Base-by-base conservation (phyloP, 495 filamentous ascomycete genomes). In the Hamigera avellanea region DNA sequence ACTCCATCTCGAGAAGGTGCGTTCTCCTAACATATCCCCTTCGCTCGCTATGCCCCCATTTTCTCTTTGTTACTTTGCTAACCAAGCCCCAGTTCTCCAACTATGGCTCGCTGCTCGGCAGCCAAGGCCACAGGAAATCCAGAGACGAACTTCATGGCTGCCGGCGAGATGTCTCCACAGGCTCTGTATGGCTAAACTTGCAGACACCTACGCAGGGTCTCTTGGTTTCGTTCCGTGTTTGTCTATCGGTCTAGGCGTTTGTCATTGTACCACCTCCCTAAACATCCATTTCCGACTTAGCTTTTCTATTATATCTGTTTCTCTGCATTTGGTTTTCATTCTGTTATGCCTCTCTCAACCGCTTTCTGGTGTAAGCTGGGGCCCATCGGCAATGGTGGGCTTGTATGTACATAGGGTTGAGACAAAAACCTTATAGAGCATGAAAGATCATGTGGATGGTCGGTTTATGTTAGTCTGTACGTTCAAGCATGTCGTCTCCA, bases 21-120 rank as follows among this genome's bases (percentile, higher is more conserved):
- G 12, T 29, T 33, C 33, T 49, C 31, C n/a, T n/a, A n/a, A n/a
- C n/a, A n/a, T n/a, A n/a, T 34, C 39, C 29, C 19, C 7, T 8
- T 23, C n/a, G 13, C 16, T 21, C 14, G n/a, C n/a, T n/a, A n/a
- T n/a, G n/a, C n/a, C n/a, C n/a, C n/a, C n/a, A 42, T 32, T 27
- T 29, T 23, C 17, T 32, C 31, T 36, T 36, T 29, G 12, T 13
- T 43, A 30, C 33, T 26, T 51, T 52, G 42, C 59, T 73, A 46
- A 61, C 27, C 31, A 14, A 25, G 21, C 39, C 18, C 8, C 46
- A 93, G 86, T 62, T 93, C 86, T 33, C 86, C 89, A 23, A 98
- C 91, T 21, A 98, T 98, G 91, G 88, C 91, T 18, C 76, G 91
- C 48, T 94, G 86, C 66, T 87, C 84, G 12, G 87, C 81, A 27